Conservation (phyloP, 257 asterid genomes). For the Datura wrightii region DNA sequence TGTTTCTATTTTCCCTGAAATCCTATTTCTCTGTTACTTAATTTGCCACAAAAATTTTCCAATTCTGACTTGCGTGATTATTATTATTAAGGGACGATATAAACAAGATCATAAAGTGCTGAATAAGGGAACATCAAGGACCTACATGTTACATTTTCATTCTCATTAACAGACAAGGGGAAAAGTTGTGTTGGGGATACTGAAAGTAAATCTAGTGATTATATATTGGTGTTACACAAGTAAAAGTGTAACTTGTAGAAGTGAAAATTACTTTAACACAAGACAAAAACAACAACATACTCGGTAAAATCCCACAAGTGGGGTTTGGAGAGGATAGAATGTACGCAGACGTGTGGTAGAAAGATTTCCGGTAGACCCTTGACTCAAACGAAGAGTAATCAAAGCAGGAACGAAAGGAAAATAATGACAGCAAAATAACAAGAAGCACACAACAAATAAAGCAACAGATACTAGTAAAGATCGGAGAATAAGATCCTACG, state of each 20-base stretch:
- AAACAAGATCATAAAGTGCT: neutral
- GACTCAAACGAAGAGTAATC: slow-evolving; percentile 6
- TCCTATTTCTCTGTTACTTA: neutral
- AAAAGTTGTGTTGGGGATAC: neutral
- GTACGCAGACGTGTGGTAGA: neutral
- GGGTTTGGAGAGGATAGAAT: neutral
- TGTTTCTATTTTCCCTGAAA: neutral
- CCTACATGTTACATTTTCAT: slow-evolving; percentile 6
- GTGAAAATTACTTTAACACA: neutral
- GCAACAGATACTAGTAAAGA: neutral
- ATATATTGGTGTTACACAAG: neutral
- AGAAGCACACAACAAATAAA: neutral
- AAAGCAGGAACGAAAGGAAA: neutral
- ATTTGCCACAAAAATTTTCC: neutral
- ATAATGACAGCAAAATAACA: slow-evolving; percentile 1
- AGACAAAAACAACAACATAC: neutral
- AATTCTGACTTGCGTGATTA: neutral
- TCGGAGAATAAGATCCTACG: neutral
- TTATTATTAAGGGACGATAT: neutral
- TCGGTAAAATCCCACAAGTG: neutral
- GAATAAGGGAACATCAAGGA: slow-evolving; percentile 18
- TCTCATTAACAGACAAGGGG: neutral
- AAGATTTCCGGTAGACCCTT: neutral
- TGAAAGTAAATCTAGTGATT: neutral
- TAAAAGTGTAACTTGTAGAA: neutral